These are phyloP conservation scores for Straminergon stramineum DNA, from an alignment of 225 moss, liverwort and hornwort species.

Conservation along the genomic window DNA sequence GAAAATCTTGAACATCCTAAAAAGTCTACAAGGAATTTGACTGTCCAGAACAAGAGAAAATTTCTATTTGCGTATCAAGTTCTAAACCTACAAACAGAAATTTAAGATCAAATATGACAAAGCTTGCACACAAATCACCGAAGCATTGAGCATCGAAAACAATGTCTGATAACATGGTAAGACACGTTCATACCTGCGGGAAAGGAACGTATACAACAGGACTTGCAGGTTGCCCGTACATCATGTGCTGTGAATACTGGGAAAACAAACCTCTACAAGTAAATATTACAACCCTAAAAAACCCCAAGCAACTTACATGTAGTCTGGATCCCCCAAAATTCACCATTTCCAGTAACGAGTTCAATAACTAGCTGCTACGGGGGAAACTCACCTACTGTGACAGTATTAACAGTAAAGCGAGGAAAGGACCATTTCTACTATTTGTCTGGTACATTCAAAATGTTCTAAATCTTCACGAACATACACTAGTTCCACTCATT, in stretches of 20 bases:
- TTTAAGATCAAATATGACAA: background rate
- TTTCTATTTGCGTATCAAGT: background rate
- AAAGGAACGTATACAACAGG: constrained; percentile 58
- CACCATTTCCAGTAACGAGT: background rate
- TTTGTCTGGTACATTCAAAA: background rate
- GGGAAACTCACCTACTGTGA: background rate
- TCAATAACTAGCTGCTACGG: background rate
- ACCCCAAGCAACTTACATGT: background rate
- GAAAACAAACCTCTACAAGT: background rate
- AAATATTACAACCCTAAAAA: background rate
- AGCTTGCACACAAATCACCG: background rate
- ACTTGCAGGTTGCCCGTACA: constrained; percentile 52
- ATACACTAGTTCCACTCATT: background rate
- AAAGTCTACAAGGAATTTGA: background rate
- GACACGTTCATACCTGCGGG: constrained; percentile 34
- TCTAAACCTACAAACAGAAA: background rate
- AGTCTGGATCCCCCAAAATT: background rate
- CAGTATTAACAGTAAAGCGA: background rate
- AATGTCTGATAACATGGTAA: background rate
- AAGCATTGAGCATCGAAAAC: background rate
- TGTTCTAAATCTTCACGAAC: background rate
- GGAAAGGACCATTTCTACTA: background rate
- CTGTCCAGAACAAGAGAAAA: background rate
- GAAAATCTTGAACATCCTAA: background rate
- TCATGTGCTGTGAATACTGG: constrained; percentile 73